Base-by-base conservation (phyloP, 345 rosid species). In the Dipteronia dyeriana region DNA sequence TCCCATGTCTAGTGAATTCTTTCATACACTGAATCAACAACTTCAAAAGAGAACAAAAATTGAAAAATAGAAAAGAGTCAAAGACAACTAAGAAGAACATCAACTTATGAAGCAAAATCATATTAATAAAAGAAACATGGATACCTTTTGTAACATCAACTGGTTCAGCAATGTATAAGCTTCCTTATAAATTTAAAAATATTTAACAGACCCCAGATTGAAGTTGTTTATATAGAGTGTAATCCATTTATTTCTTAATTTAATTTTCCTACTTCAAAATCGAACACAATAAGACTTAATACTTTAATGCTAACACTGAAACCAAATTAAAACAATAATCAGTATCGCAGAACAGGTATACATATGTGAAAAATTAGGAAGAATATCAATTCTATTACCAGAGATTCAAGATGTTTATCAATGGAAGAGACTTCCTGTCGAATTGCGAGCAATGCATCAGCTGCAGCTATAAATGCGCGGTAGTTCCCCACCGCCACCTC, bases 401-500 rank as follows among this genome's bases (percentile, higher is more conserved):
- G 86, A 81, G 93, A 92, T 63, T 92, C 94, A 19, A 96, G 97
- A 84, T 94, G 97, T 80, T 86, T 91, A 84, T 94, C 98, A 19
- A 96, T 89, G 47, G 93, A 90, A 73, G 95, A 88, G 9, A 94
- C 97, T 86, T 96, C 92, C 72, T 89, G 92, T 71, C 91, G 86
- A 76, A 96, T 92, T 47, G 91, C 95, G 75, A 91, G 93, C 83
- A 94, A 82, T 20, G 97, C 95, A 85, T 96, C 98, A 4, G 98
- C 90, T 47, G 99, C 98, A 11, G 95, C 87, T 67, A 96, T 92
- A 83, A 96, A 96, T 41, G 97, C 91, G 39, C 98, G 94, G 91
- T 96, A 94, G 76, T 94, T 94, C 19, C 91, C 95, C 70, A 94
- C 95, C 2, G 99, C 98, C 53, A 96, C 97, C 82, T 92, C 99